These are phyloP conservation scores for Trichocladium uniseriatum DNA, from an alignment of 495 filamentous ascomycete species.

Conservation along the genomic window DNA sequence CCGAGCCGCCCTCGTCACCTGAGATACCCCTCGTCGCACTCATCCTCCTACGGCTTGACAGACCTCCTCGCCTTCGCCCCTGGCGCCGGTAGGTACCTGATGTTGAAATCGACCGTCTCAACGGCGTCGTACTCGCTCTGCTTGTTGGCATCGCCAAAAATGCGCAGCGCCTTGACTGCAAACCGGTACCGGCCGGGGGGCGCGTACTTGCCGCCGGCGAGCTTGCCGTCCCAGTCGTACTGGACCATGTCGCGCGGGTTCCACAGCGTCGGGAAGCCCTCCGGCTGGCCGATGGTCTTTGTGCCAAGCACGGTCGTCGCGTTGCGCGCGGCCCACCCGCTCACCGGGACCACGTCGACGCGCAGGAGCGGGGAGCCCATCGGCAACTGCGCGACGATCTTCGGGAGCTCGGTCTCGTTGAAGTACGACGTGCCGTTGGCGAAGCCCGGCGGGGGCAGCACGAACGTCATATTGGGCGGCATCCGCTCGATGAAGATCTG, in stretches of 20 bases:
- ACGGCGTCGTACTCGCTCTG: slow-evolving; percentile 30
- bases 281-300: slow-evolving; percentile 21
- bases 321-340: no score
- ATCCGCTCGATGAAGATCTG: slow-evolving; percentile 22
- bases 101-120: slow-evolving; percentile 29
- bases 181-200: slow-evolving; percentile 38
- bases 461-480: slow-evolving; percentile 30
- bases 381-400: slow-evolving; percentile 24
- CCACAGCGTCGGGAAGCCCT: slow-evolving; percentile 31
- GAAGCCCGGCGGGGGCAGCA: slow-evolving; percentile 28
- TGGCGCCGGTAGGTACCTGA: no score
- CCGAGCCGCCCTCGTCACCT: no score
- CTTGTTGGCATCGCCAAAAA: slow-evolving; percentile 31
- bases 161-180: slow-evolving; percentile 33
- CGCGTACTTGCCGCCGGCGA: slow-evolving; percentile 34
- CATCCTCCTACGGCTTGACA: no score
- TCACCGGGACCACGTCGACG: slow-evolving; percentile 33
- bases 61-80: background rate
- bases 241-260: slow-evolving; percentile 30
- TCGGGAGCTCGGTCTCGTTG: slow-evolving; percentile 20
- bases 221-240: slow-evolving; percentile 34
- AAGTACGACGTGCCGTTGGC: slow-evolving; percentile 27
- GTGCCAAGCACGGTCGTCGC: no score
- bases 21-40: no score
- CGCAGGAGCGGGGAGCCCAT: slow-evolving; percentile 39